A percentile compares a stretch with the other conserved stretches of the same genome.
Evolutionary conservation across 2,329 filamentous ascomycete species (phyloP).

Genomic region (Aspergillus pseudonomiae): DNA sequence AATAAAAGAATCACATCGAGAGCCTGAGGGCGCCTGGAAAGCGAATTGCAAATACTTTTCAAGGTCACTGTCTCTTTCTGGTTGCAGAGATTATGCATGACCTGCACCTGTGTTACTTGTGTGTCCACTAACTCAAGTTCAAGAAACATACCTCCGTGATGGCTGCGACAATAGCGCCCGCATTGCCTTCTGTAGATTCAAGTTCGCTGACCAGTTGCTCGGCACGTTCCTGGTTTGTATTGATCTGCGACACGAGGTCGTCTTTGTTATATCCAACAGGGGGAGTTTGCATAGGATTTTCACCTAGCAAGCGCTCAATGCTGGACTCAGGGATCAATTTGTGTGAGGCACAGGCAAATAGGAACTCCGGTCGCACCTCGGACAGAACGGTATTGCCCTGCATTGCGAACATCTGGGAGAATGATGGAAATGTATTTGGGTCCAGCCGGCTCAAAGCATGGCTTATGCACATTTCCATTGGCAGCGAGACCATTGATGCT

Average conservation of each 20-base stretch:
- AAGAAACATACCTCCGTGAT: constrained; percentile 64
- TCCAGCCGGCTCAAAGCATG: constrained; percentile 67
- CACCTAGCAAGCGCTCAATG: constrained; percentile 78
- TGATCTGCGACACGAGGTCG: constrained; percentile 75
- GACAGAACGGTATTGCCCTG: constrained; percentile 61
- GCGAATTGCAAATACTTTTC: constrained; percentile 61
- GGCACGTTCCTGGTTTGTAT: constrained; percentile 72
- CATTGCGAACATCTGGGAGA: constrained; percentile 67
- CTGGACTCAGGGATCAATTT: constrained; percentile 77
- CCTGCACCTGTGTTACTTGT: constrained; percentile 29
- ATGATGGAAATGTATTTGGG: constrained; percentile 64
- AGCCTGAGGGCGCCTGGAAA: constrained; percentile 58
- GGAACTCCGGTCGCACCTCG: constrained; percentile 77
- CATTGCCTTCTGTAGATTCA: constrained; percentile 89
- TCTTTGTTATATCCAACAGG: constrained; percentile 78
- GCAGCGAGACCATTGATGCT: constrained; percentile 61
- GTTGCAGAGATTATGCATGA: constrained; percentile 60
- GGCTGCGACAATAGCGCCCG: constrained; percentile 79
- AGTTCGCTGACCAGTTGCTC: constrained; percentile 79
- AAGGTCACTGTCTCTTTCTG: constrained; percentile 66
- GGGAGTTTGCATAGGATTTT: constrained; percentile 78
- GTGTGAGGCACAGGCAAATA: constrained; percentile 88
- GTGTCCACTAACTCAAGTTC: not conserved
- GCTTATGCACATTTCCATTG: constrained; percentile 66
- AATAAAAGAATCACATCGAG: constrained; percentile 65